Conservation (phyloP, 352 stramenopile genomes). For the Phytopythium boreale region DNA sequence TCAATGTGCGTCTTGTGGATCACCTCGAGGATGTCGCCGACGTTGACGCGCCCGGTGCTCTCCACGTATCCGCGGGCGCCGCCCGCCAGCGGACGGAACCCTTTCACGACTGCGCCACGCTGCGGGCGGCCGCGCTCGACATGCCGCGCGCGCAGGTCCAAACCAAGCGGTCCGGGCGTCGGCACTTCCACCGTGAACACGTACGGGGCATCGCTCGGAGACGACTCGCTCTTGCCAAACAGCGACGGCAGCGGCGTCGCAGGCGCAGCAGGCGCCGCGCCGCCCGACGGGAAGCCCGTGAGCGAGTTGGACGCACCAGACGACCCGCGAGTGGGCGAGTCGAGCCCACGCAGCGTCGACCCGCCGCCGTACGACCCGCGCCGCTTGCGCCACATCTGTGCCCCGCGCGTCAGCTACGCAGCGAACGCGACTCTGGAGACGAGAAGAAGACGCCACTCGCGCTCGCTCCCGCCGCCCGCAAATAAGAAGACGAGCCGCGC, state of each 20-base stretch:
- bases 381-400: conserved; percentile 58
- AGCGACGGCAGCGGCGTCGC: conserved; percentile 4
- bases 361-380: conserved; percentile 43
- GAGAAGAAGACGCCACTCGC: no score
- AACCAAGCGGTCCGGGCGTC: conserved; percentile 54
- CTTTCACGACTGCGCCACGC: conserved; percentile 74
- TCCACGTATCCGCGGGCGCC: conserved; percentile 66
- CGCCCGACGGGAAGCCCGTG: conserved; percentile 32
- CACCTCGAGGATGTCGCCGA: conserved; percentile 75
- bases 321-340: conserved; percentile 23
- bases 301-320: conserved; percentile 33
- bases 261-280: background rate
- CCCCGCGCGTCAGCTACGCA: background rate
- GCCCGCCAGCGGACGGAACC: conserved; percentile 57
- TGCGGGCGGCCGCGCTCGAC: conserved; percentile 75
- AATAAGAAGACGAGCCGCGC: no score
- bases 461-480: no score
- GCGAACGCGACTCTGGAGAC: background rate
- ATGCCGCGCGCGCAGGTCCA: conserved; percentile 70
- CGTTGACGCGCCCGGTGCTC: conserved; percentile 66
- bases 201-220: conserved; percentile 44
- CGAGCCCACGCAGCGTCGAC: conserved; percentile 15
- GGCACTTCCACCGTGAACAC: conserved; percentile 79
- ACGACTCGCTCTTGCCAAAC: conserved; percentile 3
- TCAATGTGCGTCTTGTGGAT: conserved; percentile 79